Evolutionary conservation across 2,329 filamentous ascomycete species (phyloP), one percentile per base, ranked within the genome.

Genomic region (Emergomyces orientalis): DNA sequence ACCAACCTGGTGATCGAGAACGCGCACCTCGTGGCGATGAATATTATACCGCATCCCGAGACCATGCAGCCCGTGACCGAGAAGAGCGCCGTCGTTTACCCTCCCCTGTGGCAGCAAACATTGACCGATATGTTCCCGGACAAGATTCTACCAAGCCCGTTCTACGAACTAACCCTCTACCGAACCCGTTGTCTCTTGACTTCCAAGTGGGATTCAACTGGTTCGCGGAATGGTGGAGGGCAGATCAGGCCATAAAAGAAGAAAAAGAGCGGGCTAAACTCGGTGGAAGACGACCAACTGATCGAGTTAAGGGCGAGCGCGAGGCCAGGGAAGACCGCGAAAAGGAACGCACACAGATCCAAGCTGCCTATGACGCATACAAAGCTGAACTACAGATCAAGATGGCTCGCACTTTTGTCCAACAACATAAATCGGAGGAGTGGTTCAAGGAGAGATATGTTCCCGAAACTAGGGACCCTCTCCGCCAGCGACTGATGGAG

Each of bases 371-470:
- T 65, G 85, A 87, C 69, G 74, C 80, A 49, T 88, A 88, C 77
- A 88, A 88, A 72, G 82, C 84, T 69, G 84, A 86, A 64, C 77
- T 87, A 13, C 85, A 87, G 68, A 78, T 85, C 43, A 83, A 84
- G 67, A 93, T 96, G 88, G 92, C 94, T 0, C 87, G 91, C 67
- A 81, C 84, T 0, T 99, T 99, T 73, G 94, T 99, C 51, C 85
- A 88, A 59, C 88, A 91, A 69, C 94, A 99, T 77, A 96, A 96
- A 74, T 86, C 87, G 52, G 94, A 99, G 74, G 93, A 99, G 73
- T 99, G 94, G 94, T 99, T 99, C 78, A 90, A 88, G 69, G 94
- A 99, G 76, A 87, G 91, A 73, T 99, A 99, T 70, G 87, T 95
- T 37, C 85, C 90, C 0, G 90, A 94, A 68, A 86, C 93, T 62